A percentile compares a stretch with the other conserved stretches of the same genome.
Evolutionary conservation across 2,329 filamentous ascomycete species (phyloP).

Genomic region (Thyridium curvatum): DNA sequence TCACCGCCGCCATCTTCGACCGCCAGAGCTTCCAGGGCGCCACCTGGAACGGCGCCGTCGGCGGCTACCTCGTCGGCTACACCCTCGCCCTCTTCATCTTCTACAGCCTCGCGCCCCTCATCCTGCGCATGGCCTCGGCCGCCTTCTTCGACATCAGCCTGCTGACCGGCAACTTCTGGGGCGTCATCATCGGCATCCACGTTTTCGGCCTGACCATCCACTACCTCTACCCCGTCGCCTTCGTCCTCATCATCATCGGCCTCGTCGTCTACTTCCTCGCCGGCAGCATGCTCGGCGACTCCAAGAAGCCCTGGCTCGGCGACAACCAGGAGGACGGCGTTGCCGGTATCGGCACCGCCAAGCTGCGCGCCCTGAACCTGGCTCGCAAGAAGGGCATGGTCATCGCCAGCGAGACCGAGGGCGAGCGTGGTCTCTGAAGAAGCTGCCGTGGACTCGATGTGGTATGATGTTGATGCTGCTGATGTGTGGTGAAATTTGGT

Average conservation of each 20-base stretch:
- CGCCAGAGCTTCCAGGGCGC: conserved; percentile 61
- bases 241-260: conserved; percentile 84
- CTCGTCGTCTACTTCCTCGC: conserved; percentile 83
- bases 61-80: conserved; percentile 83
- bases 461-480: too few species aligned
- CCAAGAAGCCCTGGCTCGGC: conserved; percentile 92
- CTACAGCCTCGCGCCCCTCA: conserved; percentile 78
- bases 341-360: conserved; percentile 78
- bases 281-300: conserved; percentile 76
- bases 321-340: conserved; percentile 77
- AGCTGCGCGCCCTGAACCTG: conserved; percentile 61
- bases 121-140: conserved; percentile 84
- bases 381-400: conserved; percentile 35
- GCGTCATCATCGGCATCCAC: conserved; percentile 81
- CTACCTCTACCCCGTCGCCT: conserved; percentile 92
- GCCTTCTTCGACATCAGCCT: conserved; percentile 97
- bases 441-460: background rate
- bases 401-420: conserved; percentile 2
- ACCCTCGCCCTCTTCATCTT: conserved; percentile 79
- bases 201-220: conserved; percentile 78
- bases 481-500: too few species aligned
- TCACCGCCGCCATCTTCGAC: conserved; percentile 89
- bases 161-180: conserved; percentile 95
- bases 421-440: background rate
- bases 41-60: conserved; percentile 61